Conservation (phyloP, 495 filamentous ascomycete species). For the Hypomontagnella monticulosa region DNA sequence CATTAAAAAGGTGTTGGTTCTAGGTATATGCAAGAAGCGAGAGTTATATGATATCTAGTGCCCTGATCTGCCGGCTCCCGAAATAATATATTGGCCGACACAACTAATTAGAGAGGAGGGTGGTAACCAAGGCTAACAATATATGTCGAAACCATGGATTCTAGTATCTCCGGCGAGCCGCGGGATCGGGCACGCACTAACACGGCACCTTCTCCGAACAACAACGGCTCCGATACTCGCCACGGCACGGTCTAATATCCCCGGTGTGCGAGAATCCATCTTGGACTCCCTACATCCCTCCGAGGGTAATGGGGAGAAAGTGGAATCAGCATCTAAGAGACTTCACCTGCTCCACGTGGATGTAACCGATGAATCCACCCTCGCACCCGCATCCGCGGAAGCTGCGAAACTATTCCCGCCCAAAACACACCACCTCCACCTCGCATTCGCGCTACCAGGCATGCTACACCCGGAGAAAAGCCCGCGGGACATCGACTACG, state of each 20-base stretch:
- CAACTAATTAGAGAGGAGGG: not conserved
- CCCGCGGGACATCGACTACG: conserved; percentile 67
- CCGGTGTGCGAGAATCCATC: conserved; percentile 61
- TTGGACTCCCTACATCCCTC: conserved; percentile 60
- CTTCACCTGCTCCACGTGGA: conserved; percentile 45
- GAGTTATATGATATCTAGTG: not conserved
- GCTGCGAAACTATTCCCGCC: conserved; percentile 60
- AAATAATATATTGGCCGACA: too few relatives aligned
- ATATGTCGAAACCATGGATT: conserved; percentile 53
- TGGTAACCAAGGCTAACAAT: not conserved
- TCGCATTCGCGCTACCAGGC: conserved; percentile 76
- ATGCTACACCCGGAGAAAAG: conserved; percentile 80
- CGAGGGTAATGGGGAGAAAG: conserved; percentile 14
- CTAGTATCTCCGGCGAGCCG: conserved; percentile 72
- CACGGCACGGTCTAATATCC: conserved; percentile 69
- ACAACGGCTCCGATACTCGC: conserved; percentile 76
- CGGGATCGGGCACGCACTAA: conserved; percentile 78
- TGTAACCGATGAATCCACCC: conserved; percentile 59
- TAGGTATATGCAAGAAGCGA: too few relatives aligned
- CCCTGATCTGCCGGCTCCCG: not conserved
- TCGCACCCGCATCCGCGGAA: conserved; percentile 53
- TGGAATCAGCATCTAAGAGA: conserved; percentile 18
- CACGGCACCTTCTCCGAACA: conserved; percentile 69
- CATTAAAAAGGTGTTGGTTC: too few relatives aligned
- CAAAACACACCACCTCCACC: conserved; percentile 65